These are phyloP conservation scores for Chenopodium formosanum DNA, from an alignment of 148 eudicot genomes.

Conservation along the genomic window DNA sequence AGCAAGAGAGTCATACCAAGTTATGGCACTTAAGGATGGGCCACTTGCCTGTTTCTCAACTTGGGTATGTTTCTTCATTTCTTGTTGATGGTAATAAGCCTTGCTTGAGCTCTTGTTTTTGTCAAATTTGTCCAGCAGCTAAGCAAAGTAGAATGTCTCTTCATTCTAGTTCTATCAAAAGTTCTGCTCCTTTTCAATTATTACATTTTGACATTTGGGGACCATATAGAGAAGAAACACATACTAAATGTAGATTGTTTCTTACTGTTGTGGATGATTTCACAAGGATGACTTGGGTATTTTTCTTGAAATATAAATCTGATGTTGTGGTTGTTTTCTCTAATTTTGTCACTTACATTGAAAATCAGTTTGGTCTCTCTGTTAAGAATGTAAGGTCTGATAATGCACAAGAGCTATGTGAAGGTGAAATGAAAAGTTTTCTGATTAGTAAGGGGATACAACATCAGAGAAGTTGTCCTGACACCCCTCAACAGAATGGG, in stretches of 20 bases:
- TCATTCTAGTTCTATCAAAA: not conserved
- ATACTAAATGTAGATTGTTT: not conserved
- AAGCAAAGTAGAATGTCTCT: not conserved
- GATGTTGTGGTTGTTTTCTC: not conserved
- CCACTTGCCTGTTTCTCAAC: not conserved
- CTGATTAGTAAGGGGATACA: not conserved
- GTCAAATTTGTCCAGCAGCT: not conserved
- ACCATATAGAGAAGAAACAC: not conserved
- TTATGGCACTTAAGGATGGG: conserved; percentile 6
- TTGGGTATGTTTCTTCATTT: not conserved
- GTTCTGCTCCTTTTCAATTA: not conserved
- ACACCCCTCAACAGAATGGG: conserved; percentile 23
- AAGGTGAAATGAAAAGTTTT: not conserved
- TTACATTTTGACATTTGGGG: conserved; percentile 26
- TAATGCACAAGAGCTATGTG: conserved; percentile 11
- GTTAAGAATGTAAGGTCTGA: conserved; percentile 18
- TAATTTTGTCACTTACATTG: not conserved
- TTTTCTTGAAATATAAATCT: conserved; percentile 8
- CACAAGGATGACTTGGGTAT: conserved; percentile 7
- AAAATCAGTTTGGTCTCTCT: not conserved
- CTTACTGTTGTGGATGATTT: conserved; percentile 26
- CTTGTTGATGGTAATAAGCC: not conserved
- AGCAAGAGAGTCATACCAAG: not conserved
- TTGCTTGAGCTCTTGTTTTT: not conserved
- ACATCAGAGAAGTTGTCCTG: not conserved